A percentile compares a stretch with the other conserved stretches of the same genome.
These are phyloP conservation scores for Salix exigua DNA, from an alignment of 345 rosid genomes.

Conservation along the genomic window DNA sequence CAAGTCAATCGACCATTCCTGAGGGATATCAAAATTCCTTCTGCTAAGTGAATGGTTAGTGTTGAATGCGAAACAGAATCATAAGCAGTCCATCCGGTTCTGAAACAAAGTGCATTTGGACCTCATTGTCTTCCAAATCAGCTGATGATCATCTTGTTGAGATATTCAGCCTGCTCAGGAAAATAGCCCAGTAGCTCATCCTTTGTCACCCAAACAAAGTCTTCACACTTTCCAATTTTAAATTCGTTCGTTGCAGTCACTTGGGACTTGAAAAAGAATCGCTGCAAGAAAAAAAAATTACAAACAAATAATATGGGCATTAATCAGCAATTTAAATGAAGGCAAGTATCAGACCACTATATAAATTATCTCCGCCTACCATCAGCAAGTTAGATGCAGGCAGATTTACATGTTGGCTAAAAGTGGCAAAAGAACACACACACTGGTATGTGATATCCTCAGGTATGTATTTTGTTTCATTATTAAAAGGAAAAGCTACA, in stretches of 20 bases:
- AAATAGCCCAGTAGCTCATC: constrained; percentile 81
- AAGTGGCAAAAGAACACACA: too few relatives aligned
- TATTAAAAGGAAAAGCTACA: too few relatives aligned
- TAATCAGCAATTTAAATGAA: not conserved
- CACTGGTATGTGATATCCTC: too few relatives aligned
- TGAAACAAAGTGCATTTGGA: not conserved
- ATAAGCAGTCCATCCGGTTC: not conserved
- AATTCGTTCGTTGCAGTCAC: constrained; percentile 70
- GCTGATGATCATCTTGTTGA: constrained; percentile 85
- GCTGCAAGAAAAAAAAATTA: constrained; percentile 37
- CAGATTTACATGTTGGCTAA: too few relatives aligned
- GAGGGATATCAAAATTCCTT: not conserved
- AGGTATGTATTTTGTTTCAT: too few relatives aligned
- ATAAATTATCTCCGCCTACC: not conserved
- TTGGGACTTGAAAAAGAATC: constrained; percentile 90
- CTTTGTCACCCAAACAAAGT: constrained; percentile 90
- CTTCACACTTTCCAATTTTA: constrained; percentile 60
- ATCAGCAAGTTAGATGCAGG: too few relatives aligned
- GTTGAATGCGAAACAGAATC: not conserved
- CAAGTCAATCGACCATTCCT: not conserved
- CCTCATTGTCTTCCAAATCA: constrained; percentile 25
- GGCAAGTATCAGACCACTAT: not conserved
- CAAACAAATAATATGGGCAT: not conserved
- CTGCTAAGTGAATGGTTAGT: not conserved
- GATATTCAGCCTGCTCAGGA: constrained; percentile 69